Conservation (phyloP, 805 yeast species). For the Candida vaughaniae region DNA sequence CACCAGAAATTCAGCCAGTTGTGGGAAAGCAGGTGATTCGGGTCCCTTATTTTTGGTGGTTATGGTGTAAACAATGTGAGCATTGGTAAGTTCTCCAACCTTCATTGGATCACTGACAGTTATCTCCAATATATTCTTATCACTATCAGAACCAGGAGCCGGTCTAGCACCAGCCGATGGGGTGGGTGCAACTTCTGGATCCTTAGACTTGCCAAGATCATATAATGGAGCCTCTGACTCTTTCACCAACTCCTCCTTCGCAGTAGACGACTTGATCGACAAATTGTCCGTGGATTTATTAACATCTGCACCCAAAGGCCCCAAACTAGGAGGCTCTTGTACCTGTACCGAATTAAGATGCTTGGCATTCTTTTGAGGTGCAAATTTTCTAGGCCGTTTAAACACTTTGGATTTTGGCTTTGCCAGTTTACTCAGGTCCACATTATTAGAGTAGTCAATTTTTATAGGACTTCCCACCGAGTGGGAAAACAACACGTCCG, state of each 20-base stretch:
- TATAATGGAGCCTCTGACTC: conserved; percentile 58
- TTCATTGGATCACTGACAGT: conserved; percentile 87
- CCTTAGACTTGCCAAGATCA: conserved; percentile 25
- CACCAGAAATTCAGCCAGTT: conserved; percentile 47
- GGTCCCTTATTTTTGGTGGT: conserved; percentile 55
- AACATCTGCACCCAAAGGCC: conserved; percentile 24
- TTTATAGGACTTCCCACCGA: conserved; percentile 14
- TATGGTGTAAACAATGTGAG: conserved; percentile 86
- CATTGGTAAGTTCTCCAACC: conserved; percentile 85
- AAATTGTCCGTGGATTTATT: conserved; percentile 16
- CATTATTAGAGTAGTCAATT: conserved; percentile 2
- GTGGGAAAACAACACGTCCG: conserved; percentile 34
- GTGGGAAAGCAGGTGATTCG: conserved; percentile 20
- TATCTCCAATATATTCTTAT: conserved; percentile 49
- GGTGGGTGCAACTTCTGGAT: conserved; percentile 10
- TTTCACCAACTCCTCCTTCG: conserved; percentile 34
- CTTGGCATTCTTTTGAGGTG: conserved; percentile 28
- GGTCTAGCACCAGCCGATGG: conserved; percentile 2
- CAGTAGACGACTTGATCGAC: conserved; percentile 17
- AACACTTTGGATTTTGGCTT: conserved; percentile 11
- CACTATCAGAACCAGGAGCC: not conserved
- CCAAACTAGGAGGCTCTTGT: conserved; percentile 14
- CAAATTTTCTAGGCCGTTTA: conserved; percentile 29
- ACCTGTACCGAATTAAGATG: conserved; percentile 20
- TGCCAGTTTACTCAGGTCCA: not conserved